These are phyloP conservation scores for Umbelopsis sp. DNA, from an alignment of 192 early-diverging fungal genomes.

Conservation along the genomic window DNA sequence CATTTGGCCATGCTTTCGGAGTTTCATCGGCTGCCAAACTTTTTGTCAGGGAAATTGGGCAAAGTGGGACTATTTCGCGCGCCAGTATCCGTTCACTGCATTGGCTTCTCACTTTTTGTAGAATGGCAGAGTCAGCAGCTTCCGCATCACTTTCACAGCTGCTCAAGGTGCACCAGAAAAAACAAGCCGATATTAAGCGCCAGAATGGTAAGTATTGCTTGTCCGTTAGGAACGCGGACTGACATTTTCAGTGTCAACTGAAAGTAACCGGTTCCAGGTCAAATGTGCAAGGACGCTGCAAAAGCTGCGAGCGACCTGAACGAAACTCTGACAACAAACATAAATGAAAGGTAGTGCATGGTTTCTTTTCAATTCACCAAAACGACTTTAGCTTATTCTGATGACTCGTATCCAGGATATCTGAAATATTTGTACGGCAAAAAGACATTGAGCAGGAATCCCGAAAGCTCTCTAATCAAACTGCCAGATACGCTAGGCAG, in stretches of 20 bases:
- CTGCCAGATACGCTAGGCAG: slow-evolving; percentile 56
- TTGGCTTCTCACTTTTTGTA: background rate
- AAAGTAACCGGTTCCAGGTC: slow-evolving; percentile 47
- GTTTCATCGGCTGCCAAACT: background rate
- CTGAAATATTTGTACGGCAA: slow-evolving; percentile 62
- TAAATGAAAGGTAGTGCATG: slow-evolving; percentile 54
- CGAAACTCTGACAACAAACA: slow-evolving; percentile 59
- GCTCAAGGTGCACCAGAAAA: slow-evolving; percentile 61
- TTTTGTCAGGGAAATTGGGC: background rate
- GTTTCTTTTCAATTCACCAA: background rate
- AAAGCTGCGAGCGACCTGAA: slow-evolving; percentile 52
- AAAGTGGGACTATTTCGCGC: too few species aligned
- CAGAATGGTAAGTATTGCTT: slow-evolving; percentile 51
- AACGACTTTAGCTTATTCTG: background rate
- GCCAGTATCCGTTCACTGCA: too few species aligned
- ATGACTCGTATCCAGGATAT: slow-evolving; percentile 43
- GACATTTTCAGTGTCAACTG: background rate
- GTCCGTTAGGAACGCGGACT: background rate
- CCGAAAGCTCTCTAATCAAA: slow-evolving; percentile 52
- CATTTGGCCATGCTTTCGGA: background rate
- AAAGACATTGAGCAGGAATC: slow-evolving; percentile 68
- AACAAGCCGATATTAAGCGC: slow-evolving; percentile 52
- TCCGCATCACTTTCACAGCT: slow-evolving; percentile 47
- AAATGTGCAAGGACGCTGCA: slow-evolving; percentile 57
- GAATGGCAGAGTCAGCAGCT: background rate